phyloP scores from a whole-genome alignment of 495 filamentous ascomycete species.

The Podospora didyma region DNA sequence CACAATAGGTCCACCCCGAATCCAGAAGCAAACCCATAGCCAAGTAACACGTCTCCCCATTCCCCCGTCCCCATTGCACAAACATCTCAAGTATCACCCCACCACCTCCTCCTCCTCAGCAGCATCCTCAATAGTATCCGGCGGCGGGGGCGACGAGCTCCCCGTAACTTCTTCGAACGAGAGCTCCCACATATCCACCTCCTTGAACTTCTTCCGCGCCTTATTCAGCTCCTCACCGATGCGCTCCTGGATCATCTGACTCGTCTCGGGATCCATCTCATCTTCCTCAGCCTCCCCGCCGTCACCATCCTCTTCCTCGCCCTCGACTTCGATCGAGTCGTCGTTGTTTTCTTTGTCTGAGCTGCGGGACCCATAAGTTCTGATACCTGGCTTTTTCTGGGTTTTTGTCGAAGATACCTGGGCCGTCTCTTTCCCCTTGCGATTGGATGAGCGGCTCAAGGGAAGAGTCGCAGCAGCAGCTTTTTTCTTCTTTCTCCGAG shows the following conservation, averaged over 20 bases:
- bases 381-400: background rate
- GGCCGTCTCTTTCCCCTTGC: background rate
- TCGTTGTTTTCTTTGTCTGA: slow-evolving; percentile 5
- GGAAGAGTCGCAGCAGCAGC: background rate
- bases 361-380: slow-evolving; percentile 5
- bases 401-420: slow-evolving; percentile 4
- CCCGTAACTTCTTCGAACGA: slow-evolving; percentile 42
- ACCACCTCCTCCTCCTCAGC: too few relatives aligned
- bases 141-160: slow-evolving; percentile 28
- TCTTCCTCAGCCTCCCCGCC: slow-evolving; percentile 18
- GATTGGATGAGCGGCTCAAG: background rate
- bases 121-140: too few relatives aligned
- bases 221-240: slow-evolving; percentile 40
- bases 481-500: slow-evolving; percentile 1
- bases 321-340: background rate
- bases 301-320: slow-evolving; percentile 15
- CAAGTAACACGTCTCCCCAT: too few relatives aligned
- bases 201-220: slow-evolving; percentile 47
- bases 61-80: too few relatives aligned
- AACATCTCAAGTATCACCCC: too few relatives aligned
- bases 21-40: too few relatives aligned
- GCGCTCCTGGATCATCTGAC: slow-evolving; percentile 26
- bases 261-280: slow-evolving; percentile 19
- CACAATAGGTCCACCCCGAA: too few relatives aligned
- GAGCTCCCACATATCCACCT: slow-evolving; percentile 48